Evolutionary conservation across 1,284 basidiomycete species (phyloP), one percentile per base, ranked within the genome.

Genomic region (Papiliotrema fonsecae): DNA sequence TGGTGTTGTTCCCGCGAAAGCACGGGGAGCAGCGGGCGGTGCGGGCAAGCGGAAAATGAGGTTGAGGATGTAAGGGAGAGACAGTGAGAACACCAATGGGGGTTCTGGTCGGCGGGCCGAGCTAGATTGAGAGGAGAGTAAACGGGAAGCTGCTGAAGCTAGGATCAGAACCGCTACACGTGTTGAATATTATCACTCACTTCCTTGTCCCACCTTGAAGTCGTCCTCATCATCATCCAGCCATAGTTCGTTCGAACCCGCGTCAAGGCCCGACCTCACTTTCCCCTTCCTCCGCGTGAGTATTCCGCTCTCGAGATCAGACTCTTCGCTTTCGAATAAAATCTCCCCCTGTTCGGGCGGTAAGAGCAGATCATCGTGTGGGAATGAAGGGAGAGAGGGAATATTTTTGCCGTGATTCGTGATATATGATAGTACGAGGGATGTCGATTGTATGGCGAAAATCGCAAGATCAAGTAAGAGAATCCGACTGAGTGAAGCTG

Each of bases 401-500:
- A 60, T 36, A 14, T 50, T 57, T 0, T 52, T 32, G 1, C 47
- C 32, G 39, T 65, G 63, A 38, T 55, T 62, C 39, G 51, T 60
- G 24, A 67, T 52, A 45, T 64, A 71, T 28, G 61, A 61, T 1
- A 69, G 57, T 9, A 57, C 52, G n/a, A 72, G 52, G 2, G 67
- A 58, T 22, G 51, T 48, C 4, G 66, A 18, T 43, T 70, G 71
- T 9, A 70, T 49, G 35, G 64, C n/a, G 50, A 55, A 67, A 26
- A 73, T 55, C 3, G 55, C 34, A 3, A 66, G 40, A 47, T 73
- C 71, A 36, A 73, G 60, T 1, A 69, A 43, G 1, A 73, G 50
- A 5, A 73, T 54, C 10, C 66, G 56, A 1, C 58, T 56, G 1
- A 68, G 46, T 1, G 62, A 62, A 6, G 69, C 58, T 1, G 62